Evolutionary conservation across 441 rosid species (phyloP).

Genomic region (Biscutella auriculata): DNA sequence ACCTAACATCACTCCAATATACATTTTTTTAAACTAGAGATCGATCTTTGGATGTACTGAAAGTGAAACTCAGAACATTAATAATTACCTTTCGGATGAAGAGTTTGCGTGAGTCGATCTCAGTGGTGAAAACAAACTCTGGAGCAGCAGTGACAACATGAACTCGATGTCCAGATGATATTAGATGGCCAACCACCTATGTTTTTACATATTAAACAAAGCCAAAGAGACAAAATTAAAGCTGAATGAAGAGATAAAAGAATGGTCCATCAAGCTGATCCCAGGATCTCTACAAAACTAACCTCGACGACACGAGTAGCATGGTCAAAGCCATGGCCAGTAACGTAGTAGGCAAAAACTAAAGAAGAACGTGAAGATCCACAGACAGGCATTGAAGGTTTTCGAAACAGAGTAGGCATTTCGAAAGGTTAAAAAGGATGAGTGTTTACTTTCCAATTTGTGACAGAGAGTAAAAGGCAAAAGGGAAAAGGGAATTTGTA

Average conservation of each 20-base stretch:
- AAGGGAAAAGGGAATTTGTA: not conserved
- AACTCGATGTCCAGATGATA: constrained; percentile 69
- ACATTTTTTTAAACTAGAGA: not conserved
- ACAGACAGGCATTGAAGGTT: constrained; percentile 14
- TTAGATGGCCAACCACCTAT: constrained; percentile 82
- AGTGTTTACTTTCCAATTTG: too few species aligned
- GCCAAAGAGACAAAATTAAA: too few species aligned
- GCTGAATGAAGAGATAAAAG: too few species aligned
- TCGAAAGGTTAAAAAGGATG: not conserved
- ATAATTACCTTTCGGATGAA: constrained; percentile 52
- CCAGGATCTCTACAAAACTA: too few species aligned
- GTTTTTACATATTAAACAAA: too few species aligned
- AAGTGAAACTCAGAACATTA: not conserved
- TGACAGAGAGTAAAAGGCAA: too few species aligned
- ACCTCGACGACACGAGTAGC: constrained; percentile 98
- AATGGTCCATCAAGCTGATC: too few species aligned
- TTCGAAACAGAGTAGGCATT: constrained; percentile 10
- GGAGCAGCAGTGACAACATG: constrained; percentile 88
- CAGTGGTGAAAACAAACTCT: constrained; percentile 82
- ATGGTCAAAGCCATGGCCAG: constrained; percentile 94
- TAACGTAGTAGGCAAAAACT: constrained; percentile 79
- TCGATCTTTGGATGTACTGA: not conserved
- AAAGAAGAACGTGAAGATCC: constrained; percentile 37
- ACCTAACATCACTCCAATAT: constrained; percentile 34
- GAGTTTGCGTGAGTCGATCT: constrained; percentile 62